Conservation (phyloP, 1,284 basidiomycete genomes). For the Ceratobasidium sp. region DNA sequence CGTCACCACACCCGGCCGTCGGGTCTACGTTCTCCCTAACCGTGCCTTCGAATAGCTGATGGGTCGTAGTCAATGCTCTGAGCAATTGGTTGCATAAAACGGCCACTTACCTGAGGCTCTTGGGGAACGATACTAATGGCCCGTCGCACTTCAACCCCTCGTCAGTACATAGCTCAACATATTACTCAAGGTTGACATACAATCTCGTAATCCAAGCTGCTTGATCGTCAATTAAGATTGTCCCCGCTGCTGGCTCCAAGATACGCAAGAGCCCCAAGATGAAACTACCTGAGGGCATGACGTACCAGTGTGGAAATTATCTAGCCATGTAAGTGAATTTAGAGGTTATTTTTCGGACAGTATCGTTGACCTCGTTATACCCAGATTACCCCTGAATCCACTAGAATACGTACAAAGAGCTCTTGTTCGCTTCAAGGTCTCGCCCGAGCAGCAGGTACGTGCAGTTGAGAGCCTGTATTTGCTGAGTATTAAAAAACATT, state of each 20-base stretch:
- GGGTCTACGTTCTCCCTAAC: conserved; percentile 90
- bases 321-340: conserved; percentile 24
- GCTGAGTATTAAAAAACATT: neutral
- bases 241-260: conserved; percentile 84
- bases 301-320: conserved; percentile 37
- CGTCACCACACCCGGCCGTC: conserved; percentile 76
- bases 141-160: conserved; percentile 68
- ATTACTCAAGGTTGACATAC: conserved; percentile 59
- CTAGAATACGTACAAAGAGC: conserved; percentile 46
- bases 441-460: conserved; percentile 61
- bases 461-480: neutral
- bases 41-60: conserved; percentile 87
- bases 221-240: conserved; percentile 88
- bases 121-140: conserved; percentile 93
- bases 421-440: conserved; percentile 44
- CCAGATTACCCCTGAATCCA: conserved; percentile 46
- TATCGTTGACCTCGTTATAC: conserved; percentile 58
- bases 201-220: conserved; percentile 85
- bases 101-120: conserved; percentile 56
- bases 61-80: conserved; percentile 55
- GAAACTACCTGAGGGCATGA: conserved; percentile 15
- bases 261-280: conserved; percentile 78
- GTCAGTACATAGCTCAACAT: conserved; percentile 22
- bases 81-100: too few species aligned
- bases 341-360: conserved; percentile 62